Conservation (phyloP, 148 eudicot genomes). For the Polygonum maritimum region DNA sequence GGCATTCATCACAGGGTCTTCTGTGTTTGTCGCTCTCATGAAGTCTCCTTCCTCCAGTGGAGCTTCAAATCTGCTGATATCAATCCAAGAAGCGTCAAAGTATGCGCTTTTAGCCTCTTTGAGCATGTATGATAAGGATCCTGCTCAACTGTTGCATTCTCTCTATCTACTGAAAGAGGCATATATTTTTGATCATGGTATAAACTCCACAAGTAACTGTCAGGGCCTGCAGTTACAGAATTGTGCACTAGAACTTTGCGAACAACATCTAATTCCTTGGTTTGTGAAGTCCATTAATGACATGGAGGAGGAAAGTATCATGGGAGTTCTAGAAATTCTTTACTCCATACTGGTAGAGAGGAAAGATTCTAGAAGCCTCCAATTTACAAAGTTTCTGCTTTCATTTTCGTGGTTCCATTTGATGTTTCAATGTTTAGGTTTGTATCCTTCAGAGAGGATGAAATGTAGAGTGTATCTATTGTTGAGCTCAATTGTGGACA, state of each 20-base stretch:
- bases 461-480: constrained; percentile 55
- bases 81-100: constrained; percentile 53
- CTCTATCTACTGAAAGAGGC: constrained; percentile 78
- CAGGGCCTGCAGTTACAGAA: constrained; percentile 26
- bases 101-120: constrained; percentile 47
- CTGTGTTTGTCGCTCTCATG: constrained; percentile 60
- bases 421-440: constrained; percentile 74
- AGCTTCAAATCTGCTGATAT: constrained; percentile 30
- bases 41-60: constrained; percentile 58
- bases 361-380: constrained; percentile 29
- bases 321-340: constrained; percentile 71
- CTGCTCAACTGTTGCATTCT: constrained; percentile 54
- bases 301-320: constrained; percentile 61
- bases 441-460: constrained; percentile 72
- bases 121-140: constrained; percentile 28
- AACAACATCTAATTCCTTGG: constrained; percentile 75
- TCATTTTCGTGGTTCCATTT: constrained; percentile 77
- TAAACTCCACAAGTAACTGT: constrained; percentile 18
- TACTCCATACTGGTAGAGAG: constrained; percentile 50
- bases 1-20: constrained; percentile 58
- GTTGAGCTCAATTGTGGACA: constrained; percentile 62
- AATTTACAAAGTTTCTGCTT: constrained; percentile 45
- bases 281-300: constrained; percentile 42
- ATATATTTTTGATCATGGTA: constrained; percentile 39
- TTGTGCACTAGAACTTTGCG: constrained; percentile 47